phyloP scores from a whole-genome alignment of 768 basidiomycete species.

The Kwoniella botswanensis region DNA sequence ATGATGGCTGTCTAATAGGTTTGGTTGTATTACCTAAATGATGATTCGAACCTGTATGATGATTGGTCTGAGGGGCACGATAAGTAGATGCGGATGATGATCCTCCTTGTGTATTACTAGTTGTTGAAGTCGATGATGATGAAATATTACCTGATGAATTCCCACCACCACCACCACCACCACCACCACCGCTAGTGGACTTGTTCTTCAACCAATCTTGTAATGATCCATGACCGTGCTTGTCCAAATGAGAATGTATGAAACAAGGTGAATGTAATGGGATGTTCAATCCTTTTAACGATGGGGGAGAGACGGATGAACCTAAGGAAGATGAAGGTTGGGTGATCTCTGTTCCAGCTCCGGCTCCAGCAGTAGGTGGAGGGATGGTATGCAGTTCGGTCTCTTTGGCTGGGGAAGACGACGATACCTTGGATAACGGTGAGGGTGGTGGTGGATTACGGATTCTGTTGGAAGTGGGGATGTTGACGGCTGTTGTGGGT shows the following conservation, averaged over 20 bases:
- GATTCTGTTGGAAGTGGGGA: slow-evolving; percentile 17
- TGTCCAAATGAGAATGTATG: slow-evolving; percentile 88
- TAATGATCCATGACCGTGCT: slow-evolving; percentile 74
- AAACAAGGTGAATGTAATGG: slow-evolving; percentile 74
- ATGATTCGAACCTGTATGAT: background rate
- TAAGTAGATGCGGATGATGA: slow-evolving; percentile 7
- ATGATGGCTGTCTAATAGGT: slow-evolving; percentile 12
- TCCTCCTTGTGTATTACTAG: background rate
- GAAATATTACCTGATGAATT: background rate
- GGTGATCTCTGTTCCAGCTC: background rate
- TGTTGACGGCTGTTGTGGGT: slow-evolving; percentile 12
- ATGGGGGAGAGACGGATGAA: background rate
- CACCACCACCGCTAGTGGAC: slow-evolving; percentile 11
- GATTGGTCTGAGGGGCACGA: background rate
- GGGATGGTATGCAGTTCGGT: background rate
- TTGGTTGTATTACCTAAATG: slow-evolving; percentile 21
- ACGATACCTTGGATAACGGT: slow-evolving; percentile 41
- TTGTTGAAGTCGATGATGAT: background rate
- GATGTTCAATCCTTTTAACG: slow-evolving; percentile 2
- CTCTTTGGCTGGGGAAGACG: slow-evolving; percentile 9
- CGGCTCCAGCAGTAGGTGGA: background rate
- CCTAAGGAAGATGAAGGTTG: background rate
- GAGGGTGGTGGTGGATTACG: slow-evolving; percentile 45
- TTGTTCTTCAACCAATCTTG: slow-evolving; percentile 72
- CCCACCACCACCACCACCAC: no score